Evolutionary conservation across 306 rosid genomes (phyloP), one percentile per base, ranked within the genome.

Genomic region (Medicago lupulina): DNA sequence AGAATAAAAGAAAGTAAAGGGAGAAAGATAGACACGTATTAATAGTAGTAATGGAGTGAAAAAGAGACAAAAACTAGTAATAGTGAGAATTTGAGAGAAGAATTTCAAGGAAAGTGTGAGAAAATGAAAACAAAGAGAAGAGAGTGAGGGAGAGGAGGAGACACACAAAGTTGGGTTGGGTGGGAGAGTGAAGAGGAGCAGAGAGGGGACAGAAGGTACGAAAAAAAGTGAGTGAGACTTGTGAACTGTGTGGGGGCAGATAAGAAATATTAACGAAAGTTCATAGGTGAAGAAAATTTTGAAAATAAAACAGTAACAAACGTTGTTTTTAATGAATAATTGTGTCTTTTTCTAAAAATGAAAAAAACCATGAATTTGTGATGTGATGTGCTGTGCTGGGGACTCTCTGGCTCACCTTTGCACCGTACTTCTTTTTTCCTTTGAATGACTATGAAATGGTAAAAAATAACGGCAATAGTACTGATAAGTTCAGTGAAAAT

Each of bases 1-100:
- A 71, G 88, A 85, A 86, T 79, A 88, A 83, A 81, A 88, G 80
- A 71, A 79, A 61, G 72, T 2, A 47, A 47, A 47, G 53, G 17
- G 53, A 47, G 53, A 47, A n/a, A 14, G 53, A 47, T 47, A 47
- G 17, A 47, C 53, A 14, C 53, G 53, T 47, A n/a, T 47, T 47
- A 13, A 23, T 23, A 23, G 28, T 23, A 23, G 28, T 23, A 23
- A 23, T 23, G 28, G 28, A 23, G 28, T 23, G 28, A 23, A 2
- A 23, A 23, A 23, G n/a, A 23, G 28, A 23, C 28, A 23, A 23
- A 23, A 23, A n/a, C n/a, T n/a, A n/a, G n/a, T n/a, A n/a, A n/a
- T 23, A 23, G 28, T 23, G 1, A 23, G 28, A 23, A 47, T 47
- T 47, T 47, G 17, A 14, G 12, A 46, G 51, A 46, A 46, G n/a